Conservation (phyloP, 2,329 filamentous ascomycete genomes). For the Nannizziopsis barbatae region DNA sequence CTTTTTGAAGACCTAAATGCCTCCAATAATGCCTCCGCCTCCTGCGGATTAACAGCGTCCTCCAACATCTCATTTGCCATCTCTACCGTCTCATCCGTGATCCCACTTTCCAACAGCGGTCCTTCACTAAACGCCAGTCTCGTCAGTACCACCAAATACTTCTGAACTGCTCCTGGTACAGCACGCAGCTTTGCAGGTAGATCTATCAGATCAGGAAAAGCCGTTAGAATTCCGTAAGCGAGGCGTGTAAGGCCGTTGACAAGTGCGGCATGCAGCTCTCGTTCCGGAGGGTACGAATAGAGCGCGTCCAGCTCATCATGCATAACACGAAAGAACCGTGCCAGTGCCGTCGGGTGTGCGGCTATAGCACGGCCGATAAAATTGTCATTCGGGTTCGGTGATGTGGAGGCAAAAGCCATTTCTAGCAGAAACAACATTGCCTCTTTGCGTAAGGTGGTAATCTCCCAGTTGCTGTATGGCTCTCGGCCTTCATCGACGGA, state of each 20-base stretch:
- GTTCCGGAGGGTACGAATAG: constrained; percentile 42
- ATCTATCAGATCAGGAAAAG: constrained; percentile 53
- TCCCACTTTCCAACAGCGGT: constrained; percentile 61
- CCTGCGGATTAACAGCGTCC: constrained; percentile 67
- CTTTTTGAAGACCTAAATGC: constrained; percentile 33
- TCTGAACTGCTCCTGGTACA: constrained; percentile 63
- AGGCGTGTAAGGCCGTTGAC: constrained; percentile 53
- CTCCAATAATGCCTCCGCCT: constrained; percentile 50
- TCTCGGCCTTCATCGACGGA: constrained; percentile 35
- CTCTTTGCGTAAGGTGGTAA: constrained; percentile 35
- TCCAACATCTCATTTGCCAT: constrained; percentile 75
- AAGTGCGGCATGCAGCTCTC: constrained; percentile 38
- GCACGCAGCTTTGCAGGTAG: constrained; percentile 60
- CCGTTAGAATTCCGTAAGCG: constrained; percentile 48
- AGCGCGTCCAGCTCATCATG: constrained; percentile 58
- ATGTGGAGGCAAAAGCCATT: constrained; percentile 30
- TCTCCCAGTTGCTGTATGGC: constrained; percentile 28
- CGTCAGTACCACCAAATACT: constrained; percentile 69
- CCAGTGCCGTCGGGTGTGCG: constrained; percentile 56
- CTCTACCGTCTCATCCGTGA: constrained; percentile 67
- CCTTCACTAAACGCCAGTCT: constrained; percentile 78
- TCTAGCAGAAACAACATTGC: constrained; percentile 35
- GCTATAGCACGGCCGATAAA: constrained; percentile 54
- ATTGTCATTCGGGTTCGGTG: constrained; percentile 51
- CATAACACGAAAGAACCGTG: constrained; percentile 61